phyloP scores from a whole-genome alignment of 2,329 filamentous ascomycete species.

The Dactylonectria macrodidyma region DNA sequence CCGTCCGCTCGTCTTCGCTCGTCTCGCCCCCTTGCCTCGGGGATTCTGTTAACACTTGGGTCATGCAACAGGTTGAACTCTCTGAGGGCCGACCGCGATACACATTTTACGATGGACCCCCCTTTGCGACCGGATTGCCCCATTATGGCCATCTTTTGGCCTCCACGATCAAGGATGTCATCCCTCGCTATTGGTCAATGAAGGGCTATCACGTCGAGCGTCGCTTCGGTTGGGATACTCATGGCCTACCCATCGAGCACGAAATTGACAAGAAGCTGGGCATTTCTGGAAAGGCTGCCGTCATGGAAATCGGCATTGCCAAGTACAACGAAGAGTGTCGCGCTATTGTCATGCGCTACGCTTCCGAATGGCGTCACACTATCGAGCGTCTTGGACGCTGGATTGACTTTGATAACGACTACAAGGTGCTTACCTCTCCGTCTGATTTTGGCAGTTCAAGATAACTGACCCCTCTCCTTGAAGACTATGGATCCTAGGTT shows the following conservation, averaged over 20 bases:
- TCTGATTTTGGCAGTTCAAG: too few relatives aligned
- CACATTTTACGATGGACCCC: slow-evolving; percentile 94
- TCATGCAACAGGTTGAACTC: slow-evolving; percentile 73
- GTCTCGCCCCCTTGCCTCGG: not conserved
- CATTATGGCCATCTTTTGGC: slow-evolving; percentile 84
- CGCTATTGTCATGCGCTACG: slow-evolving; percentile 93
- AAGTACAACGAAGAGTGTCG: slow-evolving; percentile 94
- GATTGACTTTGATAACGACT: slow-evolving; percentile 99
- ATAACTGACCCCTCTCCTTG: slow-evolving; percentile 26
- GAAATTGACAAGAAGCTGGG: slow-evolving; percentile 98
- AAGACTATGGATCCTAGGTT: slow-evolving; percentile 94
- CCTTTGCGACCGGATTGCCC: slow-evolving; percentile 80
- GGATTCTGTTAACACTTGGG: slow-evolving; percentile 21
- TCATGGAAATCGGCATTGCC: slow-evolving; percentile 86
- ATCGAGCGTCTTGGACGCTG: slow-evolving; percentile 92
- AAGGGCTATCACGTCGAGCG: slow-evolving; percentile 94
- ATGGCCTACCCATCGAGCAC: slow-evolving; percentile 94
- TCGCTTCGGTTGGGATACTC: slow-evolving; percentile 95
- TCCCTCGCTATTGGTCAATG: slow-evolving; percentile 97
- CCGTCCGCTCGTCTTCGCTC: not conserved
- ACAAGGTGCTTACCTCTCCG: slow-evolving; percentile 73
- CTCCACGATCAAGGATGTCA: slow-evolving; percentile 97
- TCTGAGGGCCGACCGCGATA: slow-evolving; percentile 87
- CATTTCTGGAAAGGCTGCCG: slow-evolving; percentile 89
- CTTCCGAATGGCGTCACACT: slow-evolving; percentile 88